Percentiles rank a stretch among this genome's conserved stretches.
Conservation (phyloP, 768 basidiomycete genomes). For the Amanita brunnescens region DNA sequence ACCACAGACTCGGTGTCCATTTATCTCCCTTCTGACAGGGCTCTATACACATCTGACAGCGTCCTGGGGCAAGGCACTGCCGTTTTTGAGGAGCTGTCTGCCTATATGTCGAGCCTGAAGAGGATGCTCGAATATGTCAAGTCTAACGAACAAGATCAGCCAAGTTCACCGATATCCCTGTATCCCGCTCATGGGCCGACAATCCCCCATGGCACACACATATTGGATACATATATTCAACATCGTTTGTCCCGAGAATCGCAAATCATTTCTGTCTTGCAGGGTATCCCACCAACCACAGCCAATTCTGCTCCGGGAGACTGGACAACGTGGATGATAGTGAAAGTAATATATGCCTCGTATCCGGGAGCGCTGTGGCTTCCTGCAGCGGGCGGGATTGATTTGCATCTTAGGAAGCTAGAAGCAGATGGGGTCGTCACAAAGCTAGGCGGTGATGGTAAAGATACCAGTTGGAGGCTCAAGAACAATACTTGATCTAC, state of each 20-base stretch:
- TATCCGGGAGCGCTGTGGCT: slow-evolving; percentile 68
- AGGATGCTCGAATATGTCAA: slow-evolving; percentile 42
- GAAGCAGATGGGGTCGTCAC: slow-evolving; percentile 52
- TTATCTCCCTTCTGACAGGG: slow-evolving; percentile 56
- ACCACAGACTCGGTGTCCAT: slow-evolving; percentile 81
- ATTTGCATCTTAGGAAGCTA: slow-evolving; percentile 69
- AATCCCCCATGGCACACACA: slow-evolving; percentile 48
- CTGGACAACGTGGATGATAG: slow-evolving; percentile 63
- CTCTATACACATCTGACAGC: slow-evolving; percentile 86
- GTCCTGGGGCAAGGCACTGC: slow-evolving; percentile 87
- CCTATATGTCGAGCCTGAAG: slow-evolving; percentile 59
- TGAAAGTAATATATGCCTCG: slow-evolving; percentile 55
- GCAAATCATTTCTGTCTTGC: slow-evolving; percentile 56
- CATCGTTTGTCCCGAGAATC: slow-evolving; percentile 78
- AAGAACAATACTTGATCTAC: not conserved
- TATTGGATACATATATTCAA: slow-evolving; percentile 64
- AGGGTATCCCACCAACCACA: slow-evolving; percentile 22
- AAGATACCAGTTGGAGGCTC: slow-evolving; percentile 40
- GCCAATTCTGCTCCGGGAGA: not conserved
- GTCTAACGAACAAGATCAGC: slow-evolving; percentile 6
- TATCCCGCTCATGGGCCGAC: slow-evolving; percentile 90
- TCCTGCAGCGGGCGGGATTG: slow-evolving; percentile 60
- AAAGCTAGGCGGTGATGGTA: slow-evolving; percentile 41
- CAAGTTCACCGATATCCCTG: slow-evolving; percentile 28
- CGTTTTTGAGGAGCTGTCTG: slow-evolving; percentile 75